Percentiles rank a stretch among this genome's conserved stretches.
These are phyloP conservation scores for Aspergillus spinulosporus DNA, from an alignment of 2,329 filamentous ascomycete species.

Conservation along the genomic window DNA sequence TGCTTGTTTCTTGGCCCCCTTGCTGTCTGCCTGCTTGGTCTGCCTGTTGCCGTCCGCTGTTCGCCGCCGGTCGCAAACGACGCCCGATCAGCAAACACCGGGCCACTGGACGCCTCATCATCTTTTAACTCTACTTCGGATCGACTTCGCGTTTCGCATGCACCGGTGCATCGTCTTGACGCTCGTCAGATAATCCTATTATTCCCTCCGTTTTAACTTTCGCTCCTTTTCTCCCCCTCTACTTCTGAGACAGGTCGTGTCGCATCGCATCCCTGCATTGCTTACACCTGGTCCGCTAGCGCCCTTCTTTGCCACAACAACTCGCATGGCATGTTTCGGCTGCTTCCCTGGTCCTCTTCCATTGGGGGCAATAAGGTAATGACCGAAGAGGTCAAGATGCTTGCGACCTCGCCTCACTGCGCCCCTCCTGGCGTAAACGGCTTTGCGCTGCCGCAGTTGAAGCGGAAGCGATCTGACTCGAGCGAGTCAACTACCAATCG, in stretches of 20 bases:
- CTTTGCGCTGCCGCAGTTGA: conserved; percentile 50
- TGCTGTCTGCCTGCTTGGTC: conserved; percentile 11
- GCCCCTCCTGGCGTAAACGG: conserved; percentile 31
- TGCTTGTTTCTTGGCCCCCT: conserved; percentile 15
- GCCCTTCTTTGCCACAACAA: conserved; percentile 20
- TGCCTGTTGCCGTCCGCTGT: not conserved
- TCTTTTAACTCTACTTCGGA: conserved; percentile 16
- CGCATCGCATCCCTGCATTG: conserved; percentile 18
- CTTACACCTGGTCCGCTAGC: not conserved
- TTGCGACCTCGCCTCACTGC: conserved; percentile 40
- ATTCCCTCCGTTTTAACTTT: conserved; percentile 7
- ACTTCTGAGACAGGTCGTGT: conserved; percentile 18
- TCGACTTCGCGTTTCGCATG: conserved; percentile 26
- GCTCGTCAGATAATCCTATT: conserved; percentile 13
- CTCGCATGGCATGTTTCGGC: conserved; percentile 53
- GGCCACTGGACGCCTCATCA: conserved; percentile 16
- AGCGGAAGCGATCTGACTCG: conserved; percentile 59
- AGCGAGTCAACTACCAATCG: conserved; percentile 37
- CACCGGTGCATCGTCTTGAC: conserved; percentile 22
- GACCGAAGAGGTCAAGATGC: conserved; percentile 46
- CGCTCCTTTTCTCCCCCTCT: not conserved
- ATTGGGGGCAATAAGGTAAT: conserved; percentile 49
- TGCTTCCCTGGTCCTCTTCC: conserved; percentile 48
- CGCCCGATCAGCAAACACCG: conserved; percentile 21
- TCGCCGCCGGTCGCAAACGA: conserved; percentile 23